Percentiles rank a stretch among this genome's conserved stretches.
phyloP scores from a whole-genome alignment of 1,284 basidiomycete species.

The Heterobasidion annosum region DNA sequence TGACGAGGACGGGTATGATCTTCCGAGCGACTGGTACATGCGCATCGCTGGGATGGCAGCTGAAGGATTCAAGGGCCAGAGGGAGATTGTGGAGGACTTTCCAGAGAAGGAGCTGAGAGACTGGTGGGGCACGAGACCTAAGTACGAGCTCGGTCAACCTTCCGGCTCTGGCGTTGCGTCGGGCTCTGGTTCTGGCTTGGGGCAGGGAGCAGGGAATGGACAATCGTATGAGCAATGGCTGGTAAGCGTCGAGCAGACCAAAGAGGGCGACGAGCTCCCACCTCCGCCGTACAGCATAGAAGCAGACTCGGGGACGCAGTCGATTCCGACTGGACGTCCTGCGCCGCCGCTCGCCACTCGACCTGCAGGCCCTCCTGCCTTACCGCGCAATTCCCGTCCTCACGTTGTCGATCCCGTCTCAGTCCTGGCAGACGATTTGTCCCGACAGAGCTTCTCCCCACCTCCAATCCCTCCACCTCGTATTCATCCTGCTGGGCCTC shows the following conservation, averaged over 20 bases:
- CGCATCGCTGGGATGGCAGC: slow-evolving; percentile 64
- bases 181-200: slow-evolving; percentile 15
- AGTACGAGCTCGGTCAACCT: slow-evolving; percentile 29
- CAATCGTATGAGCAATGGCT: slow-evolving; percentile 38
- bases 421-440: neutral
- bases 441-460: neutral
- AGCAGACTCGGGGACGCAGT: slow-evolving; percentile 30
- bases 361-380: neutral
- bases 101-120: slow-evolving; percentile 66
- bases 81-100: slow-evolving; percentile 50
- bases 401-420: neutral
- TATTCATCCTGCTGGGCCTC: neutral
- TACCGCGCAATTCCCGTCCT: neutral
- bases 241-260: slow-evolving; percentile 19
- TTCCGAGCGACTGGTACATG: slow-evolving; percentile 78
- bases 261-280: slow-evolving; percentile 41
- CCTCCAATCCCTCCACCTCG: neutral
- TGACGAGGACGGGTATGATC: slow-evolving; percentile 63
- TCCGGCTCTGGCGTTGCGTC: slow-evolving; percentile 18
- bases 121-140: slow-evolving; percentile 59
- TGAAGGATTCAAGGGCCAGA: slow-evolving; percentile 56
- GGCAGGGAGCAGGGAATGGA: slow-evolving; percentile 9
- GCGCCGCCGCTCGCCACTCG: slow-evolving; percentile 2
- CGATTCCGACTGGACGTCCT: neutral
- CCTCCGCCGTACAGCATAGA: slow-evolving; percentile 53